Evolutionary conservation across 306 rosid species (phyloP).

Genomic region (Astragalus membranaceus): DNA sequence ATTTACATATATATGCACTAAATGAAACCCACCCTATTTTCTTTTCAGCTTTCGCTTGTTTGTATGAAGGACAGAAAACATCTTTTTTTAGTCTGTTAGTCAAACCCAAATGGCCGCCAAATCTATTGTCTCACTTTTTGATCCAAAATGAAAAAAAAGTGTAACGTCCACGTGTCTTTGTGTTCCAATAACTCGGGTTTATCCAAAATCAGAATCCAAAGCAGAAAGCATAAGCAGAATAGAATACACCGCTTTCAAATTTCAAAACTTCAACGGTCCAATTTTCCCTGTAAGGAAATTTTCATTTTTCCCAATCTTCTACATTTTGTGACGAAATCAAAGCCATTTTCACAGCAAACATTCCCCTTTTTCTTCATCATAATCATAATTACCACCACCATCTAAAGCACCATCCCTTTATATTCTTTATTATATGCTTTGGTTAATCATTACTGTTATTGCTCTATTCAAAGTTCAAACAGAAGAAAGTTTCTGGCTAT

Average conservation of each 20-base stretch:
- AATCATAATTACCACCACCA: neutral
- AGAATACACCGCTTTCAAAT: conserved; percentile 48
- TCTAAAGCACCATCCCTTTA: conserved; percentile 5
- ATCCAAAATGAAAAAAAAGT: neutral
- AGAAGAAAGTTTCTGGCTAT: neutral
- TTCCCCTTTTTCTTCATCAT: neutral
- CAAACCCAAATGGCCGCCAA: too few relatives aligned
- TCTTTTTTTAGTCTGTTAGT: too few relatives aligned
- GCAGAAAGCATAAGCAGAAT: conserved; percentile 2
- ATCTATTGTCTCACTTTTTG: neutral
- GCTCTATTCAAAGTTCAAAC: conserved; percentile 33
- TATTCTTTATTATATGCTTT: conserved; percentile 16
- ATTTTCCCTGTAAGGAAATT: conserved; percentile 17
- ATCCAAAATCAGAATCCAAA: conserved; percentile 24
- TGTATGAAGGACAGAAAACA: too few relatives aligned
- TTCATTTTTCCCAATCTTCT: neutral
- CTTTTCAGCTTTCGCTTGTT: too few relatives aligned
- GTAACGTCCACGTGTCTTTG: neutral
- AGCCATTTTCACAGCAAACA: conserved; percentile 4
- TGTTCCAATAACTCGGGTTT: neutral
- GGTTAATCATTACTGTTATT: conserved; percentile 4
- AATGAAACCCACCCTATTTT: too few relatives aligned
- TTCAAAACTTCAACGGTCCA: conserved; percentile 55
- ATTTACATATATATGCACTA: too few relatives aligned
- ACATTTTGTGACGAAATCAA: conserved; percentile 15